These are phyloP conservation scores for Rhizopogon rudus DNA, from an alignment of 768 basidiomycete genomes.

Conservation along the genomic window DNA sequence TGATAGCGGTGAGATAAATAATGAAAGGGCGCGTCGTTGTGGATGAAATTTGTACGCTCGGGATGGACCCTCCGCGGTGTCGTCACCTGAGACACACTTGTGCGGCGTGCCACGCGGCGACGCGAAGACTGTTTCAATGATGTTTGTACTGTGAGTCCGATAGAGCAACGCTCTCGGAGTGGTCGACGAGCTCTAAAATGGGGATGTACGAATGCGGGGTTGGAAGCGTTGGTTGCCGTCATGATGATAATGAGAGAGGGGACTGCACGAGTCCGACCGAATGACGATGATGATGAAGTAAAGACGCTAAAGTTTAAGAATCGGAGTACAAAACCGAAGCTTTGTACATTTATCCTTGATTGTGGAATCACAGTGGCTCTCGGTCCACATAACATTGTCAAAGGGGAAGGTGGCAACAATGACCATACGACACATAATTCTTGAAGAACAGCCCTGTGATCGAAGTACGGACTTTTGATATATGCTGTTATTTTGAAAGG, in stretches of 20 bases:
- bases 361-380: background rate
- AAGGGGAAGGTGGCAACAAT: background rate
- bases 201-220: background rate
- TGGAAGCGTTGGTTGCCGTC: background rate
- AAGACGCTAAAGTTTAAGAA: background rate
- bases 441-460: background rate
- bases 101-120: background rate
- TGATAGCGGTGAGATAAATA: background rate
- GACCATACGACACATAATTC: background rate
- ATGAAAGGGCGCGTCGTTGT: background rate
- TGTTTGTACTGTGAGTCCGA: slow-evolving; percentile 6
- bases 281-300: too few relatives aligned
- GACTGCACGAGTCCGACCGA: too few relatives aligned
- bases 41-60: background rate
- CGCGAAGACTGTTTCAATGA: slow-evolving; percentile 3
- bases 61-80: background rate
- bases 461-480: background rate
- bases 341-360: background rate
- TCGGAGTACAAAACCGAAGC: background rate
- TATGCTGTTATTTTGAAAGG: background rate
- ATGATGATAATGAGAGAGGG: background rate
- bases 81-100: background rate
- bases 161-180: slow-evolving; percentile 9
- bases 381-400: background rate
- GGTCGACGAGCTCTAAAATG: background rate